Base-by-base conservation (phyloP, 1,139 yeast genomes). In the Taphrina sp. region DNA sequence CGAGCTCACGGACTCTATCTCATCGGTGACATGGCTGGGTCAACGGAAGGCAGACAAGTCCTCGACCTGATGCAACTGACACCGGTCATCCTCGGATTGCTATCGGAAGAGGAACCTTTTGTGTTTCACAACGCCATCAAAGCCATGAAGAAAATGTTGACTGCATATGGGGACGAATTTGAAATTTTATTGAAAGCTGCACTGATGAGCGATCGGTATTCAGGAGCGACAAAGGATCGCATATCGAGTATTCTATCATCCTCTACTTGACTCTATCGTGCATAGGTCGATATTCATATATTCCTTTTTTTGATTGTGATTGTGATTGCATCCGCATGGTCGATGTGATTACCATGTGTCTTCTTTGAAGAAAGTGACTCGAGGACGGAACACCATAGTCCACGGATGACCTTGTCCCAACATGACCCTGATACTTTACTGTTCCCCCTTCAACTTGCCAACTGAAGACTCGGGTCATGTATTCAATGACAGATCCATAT, bases 51-150 rank as follows among this genome's bases (percentile, higher is more conserved):
- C 38, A 78, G 85, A 36, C 69, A 73, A 0, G 79, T 78, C 0
- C 68, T 89, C 3, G 68, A 81, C 0, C 56, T 79, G 8, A 78
- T 76, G 14, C 77, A 78, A 56, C 88, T 79, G 0, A 69, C 86
- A 35, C 75, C 78, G 28, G 70, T 88, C 16, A 86, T 85, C 65
- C 65, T 86, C 42, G 71, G 75, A 1, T 88, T 85, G 62, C 70
- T 92, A 52, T 76, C 77, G 55, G 95, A 88, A 64, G 76, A 81
- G 0, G 98, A 92, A 61, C 95, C 97, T 0, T 92, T 82, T 66
- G 79, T 92, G 16, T 92, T 87, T 66, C 68, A 92, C 57, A 90
- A 86, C 65, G 85, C 84, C 0, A 85, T 92, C 60, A 88, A 85
- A 64, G 90, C 95, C 0, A 70, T 92, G 34, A 22, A 24, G 5